Conservation (phyloP, 371 early-diverging fungal species). For the Dinochytrium kinnereticum region DNA sequence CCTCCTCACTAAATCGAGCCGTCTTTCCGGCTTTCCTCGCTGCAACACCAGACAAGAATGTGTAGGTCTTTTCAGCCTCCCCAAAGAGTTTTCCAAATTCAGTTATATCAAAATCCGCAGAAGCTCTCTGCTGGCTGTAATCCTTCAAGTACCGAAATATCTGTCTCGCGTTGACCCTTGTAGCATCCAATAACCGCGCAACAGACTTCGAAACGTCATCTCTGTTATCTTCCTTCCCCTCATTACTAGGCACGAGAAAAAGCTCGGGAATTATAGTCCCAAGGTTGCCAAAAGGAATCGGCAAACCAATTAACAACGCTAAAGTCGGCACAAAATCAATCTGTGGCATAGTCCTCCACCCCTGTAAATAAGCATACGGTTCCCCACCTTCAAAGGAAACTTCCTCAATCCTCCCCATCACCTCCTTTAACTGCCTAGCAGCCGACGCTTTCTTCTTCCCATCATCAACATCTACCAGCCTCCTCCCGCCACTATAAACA, state of each 20-base stretch:
- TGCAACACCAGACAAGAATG: constrained; percentile 28
- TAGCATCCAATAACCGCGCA: constrained; percentile 59
- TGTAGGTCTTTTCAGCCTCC: constrained; percentile 43
- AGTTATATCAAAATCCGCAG: constrained; percentile 41
- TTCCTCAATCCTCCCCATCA: constrained; percentile 19
- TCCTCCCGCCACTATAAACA: constrained; percentile 60
- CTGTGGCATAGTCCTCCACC: constrained; percentile 70
- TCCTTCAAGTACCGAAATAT: constrained; percentile 70
- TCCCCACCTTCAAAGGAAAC: constrained; percentile 29
- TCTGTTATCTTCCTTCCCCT: constrained; percentile 8
- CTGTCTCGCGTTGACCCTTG: constrained; percentile 79
- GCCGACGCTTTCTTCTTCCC: not conserved
- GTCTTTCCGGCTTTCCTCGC: not conserved
- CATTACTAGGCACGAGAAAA: constrained; percentile 42
- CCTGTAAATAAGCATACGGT: constrained; percentile 32
- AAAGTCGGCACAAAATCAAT: constrained; percentile 90
- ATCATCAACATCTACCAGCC: constrained; percentile 24
- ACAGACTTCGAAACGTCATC: constrained; percentile 1
- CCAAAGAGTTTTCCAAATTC: constrained; percentile 23
- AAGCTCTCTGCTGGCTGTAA: constrained; percentile 48
- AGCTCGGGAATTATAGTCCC: constrained; percentile 85
- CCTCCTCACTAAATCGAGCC: not conserved
- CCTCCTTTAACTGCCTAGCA: constrained; percentile 1
- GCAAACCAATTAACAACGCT: constrained; percentile 79
- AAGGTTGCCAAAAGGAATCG: constrained; percentile 90